Percentiles rank a stretch among this genome's conserved stretches.
Evolutionary conservation across 2,329 filamentous ascomycete genomes (phyloP).

Genomic region (Penicillium sp.): DNA sequence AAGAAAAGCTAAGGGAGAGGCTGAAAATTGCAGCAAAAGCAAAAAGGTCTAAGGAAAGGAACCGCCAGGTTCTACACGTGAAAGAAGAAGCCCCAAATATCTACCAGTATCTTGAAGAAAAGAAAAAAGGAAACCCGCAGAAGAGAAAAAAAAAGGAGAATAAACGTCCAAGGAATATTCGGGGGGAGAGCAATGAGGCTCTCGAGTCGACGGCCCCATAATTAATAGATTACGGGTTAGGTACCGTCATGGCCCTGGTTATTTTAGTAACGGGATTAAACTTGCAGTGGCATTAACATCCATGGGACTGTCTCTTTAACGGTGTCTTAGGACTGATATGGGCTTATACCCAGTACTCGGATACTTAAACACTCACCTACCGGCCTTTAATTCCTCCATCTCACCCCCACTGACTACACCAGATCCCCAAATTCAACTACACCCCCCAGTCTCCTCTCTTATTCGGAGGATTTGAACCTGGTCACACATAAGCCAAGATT

Average conservation of each 20-base stretch:
- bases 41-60: not conserved
- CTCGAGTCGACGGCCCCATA: slow-evolving; percentile 1
- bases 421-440: not conserved
- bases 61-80: slow-evolving; percentile 5
- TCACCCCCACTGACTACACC: not conserved
- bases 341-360: too few relatives aligned
- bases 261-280: too few relatives aligned
- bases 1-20: not conserved
- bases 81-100: not conserved
- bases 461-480: slow-evolving; percentile 5
- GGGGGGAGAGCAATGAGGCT: slow-evolving; percentile 5
- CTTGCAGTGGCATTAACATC: too few relatives aligned
- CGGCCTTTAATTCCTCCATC: not conserved
- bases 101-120: slow-evolving; percentile 2
- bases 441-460: too few relatives aligned
- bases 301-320: too few relatives aligned
- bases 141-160: slow-evolving; percentile 4
- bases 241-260: not conserved
- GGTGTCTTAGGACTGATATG: too few relatives aligned
- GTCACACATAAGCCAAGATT: not conserved
- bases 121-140: not conserved
- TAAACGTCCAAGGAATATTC: slow-evolving; percentile 2
- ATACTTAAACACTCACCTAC: too few relatives aligned
- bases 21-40: slow-evolving; percentile 3
- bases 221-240: not conserved